phyloP scores from a whole-genome alignment of 495 filamentous ascomycete genomes.

The Neurospora terricola region DNA sequence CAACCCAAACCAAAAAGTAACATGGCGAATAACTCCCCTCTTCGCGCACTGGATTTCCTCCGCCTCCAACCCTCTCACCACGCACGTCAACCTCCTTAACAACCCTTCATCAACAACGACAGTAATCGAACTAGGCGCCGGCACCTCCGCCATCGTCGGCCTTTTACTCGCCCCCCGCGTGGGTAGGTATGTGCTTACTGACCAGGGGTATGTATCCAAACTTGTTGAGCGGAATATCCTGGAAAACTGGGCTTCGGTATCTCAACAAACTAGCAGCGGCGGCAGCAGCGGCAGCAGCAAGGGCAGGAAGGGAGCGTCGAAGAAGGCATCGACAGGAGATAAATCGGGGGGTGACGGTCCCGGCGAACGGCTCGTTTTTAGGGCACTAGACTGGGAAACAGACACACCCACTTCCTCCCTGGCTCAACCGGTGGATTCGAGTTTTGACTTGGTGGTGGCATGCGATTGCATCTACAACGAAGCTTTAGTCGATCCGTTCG shows the following conservation, averaged over 20 bases:
- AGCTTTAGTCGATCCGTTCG: constrained; percentile 67
- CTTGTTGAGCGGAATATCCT: constrained; percentile 65
- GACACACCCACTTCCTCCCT: constrained; percentile 34
- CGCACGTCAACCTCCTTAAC: constrained; percentile 36
- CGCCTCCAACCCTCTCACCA: constrained; percentile 55
- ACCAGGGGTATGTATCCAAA: constrained; percentile 75
- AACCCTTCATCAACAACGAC: constrained; percentile 29
- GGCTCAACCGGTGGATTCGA: constrained; percentile 16
- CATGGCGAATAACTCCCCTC: constrained; percentile 87
- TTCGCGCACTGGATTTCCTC: constrained; percentile 74
- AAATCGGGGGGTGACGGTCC: too few relatives aligned
- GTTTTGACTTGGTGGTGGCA: constrained; percentile 59
- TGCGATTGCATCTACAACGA: constrained; percentile 93
- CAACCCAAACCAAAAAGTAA: constrained; percentile 34
- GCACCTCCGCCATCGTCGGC: constrained; percentile 69
- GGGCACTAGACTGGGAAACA: constrained; percentile 62
- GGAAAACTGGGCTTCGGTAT: constrained; percentile 37
- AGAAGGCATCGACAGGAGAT: background rate
- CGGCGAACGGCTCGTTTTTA: too few relatives aligned
- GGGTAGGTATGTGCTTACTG: constrained; percentile 65
- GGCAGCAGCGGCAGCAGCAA: background rate
- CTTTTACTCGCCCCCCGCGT: constrained; percentile 53
- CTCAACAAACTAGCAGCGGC: too few relatives aligned
- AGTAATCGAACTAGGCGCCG: constrained; percentile 72
- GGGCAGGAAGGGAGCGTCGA: constrained; percentile 4